These are phyloP conservation scores for Zea luxurians DNA, from an alignment of 176 grass and related monocot species.

Conservation along the genomic window DNA sequence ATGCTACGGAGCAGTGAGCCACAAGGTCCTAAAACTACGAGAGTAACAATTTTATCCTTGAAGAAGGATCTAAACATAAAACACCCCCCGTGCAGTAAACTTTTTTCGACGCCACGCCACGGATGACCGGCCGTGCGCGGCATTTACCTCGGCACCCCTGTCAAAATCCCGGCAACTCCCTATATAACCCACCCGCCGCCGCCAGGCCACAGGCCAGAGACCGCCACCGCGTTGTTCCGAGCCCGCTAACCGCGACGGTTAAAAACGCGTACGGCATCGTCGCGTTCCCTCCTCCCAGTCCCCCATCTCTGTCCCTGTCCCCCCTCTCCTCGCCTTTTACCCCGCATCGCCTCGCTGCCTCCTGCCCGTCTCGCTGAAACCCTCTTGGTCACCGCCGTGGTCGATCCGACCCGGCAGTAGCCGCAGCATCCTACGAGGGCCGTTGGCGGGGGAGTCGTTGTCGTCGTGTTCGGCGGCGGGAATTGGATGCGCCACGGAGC, in stretches of 20 bases:
- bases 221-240: not conserved
- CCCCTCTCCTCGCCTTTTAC: conserved; percentile 13
- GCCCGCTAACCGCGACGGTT: conserved; percentile 47
- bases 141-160: conserved; percentile 20
- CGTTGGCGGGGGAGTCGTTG: not conserved
- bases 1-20: no score
- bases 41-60: not conserved
- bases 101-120: not conserved
- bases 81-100: not conserved
- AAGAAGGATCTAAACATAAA: not conserved
- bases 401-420: conserved; percentile 41
- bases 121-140: not conserved
- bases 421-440: not conserved
- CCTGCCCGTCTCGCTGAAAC: conserved; percentile 26
- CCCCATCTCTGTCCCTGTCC: not conserved
- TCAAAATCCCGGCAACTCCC: conserved; percentile 4
- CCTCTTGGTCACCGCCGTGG: conserved; percentile 20
- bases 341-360: conserved; percentile 12
- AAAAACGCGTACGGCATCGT: conserved; percentile 57
- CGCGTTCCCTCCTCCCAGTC: conserved; percentile 37
- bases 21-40: not conserved
- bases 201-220: not conserved
- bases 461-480: conserved; percentile 11
- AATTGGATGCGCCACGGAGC: conserved; percentile 24
- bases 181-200: conserved; percentile 1